Base-by-base conservation (phyloP, 805 yeast genomes). In the Candida palmyrensis region DNA sequence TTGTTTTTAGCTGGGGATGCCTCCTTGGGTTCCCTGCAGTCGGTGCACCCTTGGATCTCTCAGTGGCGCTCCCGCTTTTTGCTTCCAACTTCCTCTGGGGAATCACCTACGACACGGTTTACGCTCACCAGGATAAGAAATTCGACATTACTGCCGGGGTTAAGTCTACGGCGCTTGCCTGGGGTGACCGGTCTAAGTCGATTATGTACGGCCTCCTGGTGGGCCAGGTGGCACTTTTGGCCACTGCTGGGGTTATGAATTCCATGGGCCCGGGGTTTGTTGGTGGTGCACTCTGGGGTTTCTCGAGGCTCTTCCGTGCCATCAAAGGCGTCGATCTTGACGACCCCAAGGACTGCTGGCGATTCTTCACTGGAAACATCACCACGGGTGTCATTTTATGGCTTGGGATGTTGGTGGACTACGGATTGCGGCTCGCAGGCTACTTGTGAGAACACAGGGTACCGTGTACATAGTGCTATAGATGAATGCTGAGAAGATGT, bases 111-210 rank as follows among this genome's bases (percentile, higher is more conserved):
- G 99, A 92, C 57, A 87, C 98, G 2, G 76, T 92, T 25, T 92
- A 92, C 56, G 99, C 98, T 1, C 99, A 92, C 54, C 99, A 92
- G 62, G 99, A 92, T 59, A 92, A 92, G 61, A 61, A 57, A 33
- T 92, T 82, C 49, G 99, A 92, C 59, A 62, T 85, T 33, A 69
- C 73, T 37, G 97, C 95, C 0, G 98, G 98, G 14, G 82, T 92
- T 45, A 88, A 88, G 56, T 85, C 96, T 2, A 88, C 97, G 1
- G 99, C 99, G 6, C 70, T 92, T 44, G 89, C 84, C 2, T 94
- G 98, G 98, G 95, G 94, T 6, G 74, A 72, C 15, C 71, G 75
- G 20, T 75, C 96, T 1, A 88, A 83, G 53, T 71, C 77, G 8
- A 75, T 88, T 26, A 67, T 84, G 47, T 67, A 75, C 28, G 79